A percentile compares a stretch with the other conserved stretches of the same genome.
These are phyloP conservation scores for Potentilla sterilis DNA, from an alignment of 306 rosid species.

Conservation along the genomic window DNA sequence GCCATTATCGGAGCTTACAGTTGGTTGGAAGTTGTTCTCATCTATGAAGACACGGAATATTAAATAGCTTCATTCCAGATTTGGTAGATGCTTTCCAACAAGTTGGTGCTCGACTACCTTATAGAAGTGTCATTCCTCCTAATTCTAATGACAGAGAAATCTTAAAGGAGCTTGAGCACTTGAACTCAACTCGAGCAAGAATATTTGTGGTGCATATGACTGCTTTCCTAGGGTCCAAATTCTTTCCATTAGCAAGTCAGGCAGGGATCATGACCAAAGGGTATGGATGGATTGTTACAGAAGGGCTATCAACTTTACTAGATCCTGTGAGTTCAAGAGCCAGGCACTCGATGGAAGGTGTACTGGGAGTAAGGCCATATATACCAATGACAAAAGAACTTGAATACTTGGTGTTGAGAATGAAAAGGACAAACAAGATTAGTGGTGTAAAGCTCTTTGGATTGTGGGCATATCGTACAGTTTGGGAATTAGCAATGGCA, in stretches of 20 bases:
- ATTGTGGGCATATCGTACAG: constrained; percentile 45
- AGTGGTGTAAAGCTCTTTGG: constrained; percentile 22
- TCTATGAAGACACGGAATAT: constrained; percentile 37
- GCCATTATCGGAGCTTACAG: constrained; percentile 26
- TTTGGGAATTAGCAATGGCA: constrained; percentile 27
- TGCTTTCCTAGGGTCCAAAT: constrained; percentile 11
- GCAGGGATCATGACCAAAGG: constrained; percentile 27
- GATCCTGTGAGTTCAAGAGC: constrained; percentile 3
- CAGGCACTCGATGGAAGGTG: constrained; percentile 39
- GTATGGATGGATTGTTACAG: constrained; percentile 27
- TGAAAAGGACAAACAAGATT: neutral
- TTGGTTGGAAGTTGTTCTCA: constrained; percentile 36
- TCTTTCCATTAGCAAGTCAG: constrained; percentile 26
- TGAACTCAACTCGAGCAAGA: constrained; percentile 3
- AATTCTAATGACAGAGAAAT: constrained; percentile 3
- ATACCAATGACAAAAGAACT: constrained; percentile 7
- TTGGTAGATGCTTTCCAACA: constrained; percentile 29
- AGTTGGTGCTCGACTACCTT: constrained; percentile 13
- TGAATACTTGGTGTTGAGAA: constrained; percentile 9
- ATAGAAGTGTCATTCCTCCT: constrained; percentile 25
- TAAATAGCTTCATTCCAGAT: constrained; percentile 37
- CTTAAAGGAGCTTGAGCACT: constrained; percentile 3
- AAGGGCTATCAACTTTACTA: constrained; percentile 23
- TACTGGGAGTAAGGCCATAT: constrained; percentile 35
- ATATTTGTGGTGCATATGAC: constrained; percentile 39